Percentiles rank a stretch among this genome's conserved stretches.
Evolutionary conservation across 164 flowering plant species (phyloP).

Genomic region (Magnolia officinalis): DNA sequence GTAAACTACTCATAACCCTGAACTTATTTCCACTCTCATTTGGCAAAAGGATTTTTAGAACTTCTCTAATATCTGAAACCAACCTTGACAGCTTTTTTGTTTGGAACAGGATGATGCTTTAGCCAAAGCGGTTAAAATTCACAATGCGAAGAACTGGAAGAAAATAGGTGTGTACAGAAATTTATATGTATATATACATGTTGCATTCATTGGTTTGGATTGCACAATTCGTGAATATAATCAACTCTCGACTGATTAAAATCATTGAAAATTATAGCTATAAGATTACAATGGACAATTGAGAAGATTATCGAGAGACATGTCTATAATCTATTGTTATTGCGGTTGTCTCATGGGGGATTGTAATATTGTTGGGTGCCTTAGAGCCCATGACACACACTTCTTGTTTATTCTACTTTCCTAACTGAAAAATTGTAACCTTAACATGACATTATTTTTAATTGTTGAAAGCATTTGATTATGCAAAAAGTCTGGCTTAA

Average conservation of each 20-base stretch:
- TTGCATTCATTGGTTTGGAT: neutral
- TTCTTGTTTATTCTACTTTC: too few species aligned
- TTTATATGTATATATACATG: neutral
- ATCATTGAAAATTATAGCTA: neutral
- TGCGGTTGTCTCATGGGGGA: neutral
- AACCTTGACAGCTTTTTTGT: conserved; percentile 5
- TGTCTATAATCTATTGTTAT: neutral
- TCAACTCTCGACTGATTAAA: neutral
- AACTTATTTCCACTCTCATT: neutral
- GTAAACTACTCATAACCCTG: neutral
- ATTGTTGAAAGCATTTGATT: too few species aligned
- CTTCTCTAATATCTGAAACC: neutral
- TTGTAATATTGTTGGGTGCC: too few species aligned
- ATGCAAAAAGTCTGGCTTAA: too few species aligned
- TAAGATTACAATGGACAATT: neutral
- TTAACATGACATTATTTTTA: too few species aligned
- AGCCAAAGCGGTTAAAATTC: conserved; percentile 30
- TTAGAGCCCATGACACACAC: too few species aligned
- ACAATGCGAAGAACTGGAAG: conserved; percentile 59
- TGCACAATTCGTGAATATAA: neutral
- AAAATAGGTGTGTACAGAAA: conserved; percentile 41
- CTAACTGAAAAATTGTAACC: too few species aligned
- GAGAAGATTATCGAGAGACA: neutral
- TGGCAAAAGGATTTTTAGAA: neutral
- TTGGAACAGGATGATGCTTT: conserved; percentile 44